A percentile compares a stretch with the other conserved stretches of the same genome.
Conservation (phyloP, 2,329 filamentous ascomycete genomes). For the Alternaria conjuncta region DNA sequence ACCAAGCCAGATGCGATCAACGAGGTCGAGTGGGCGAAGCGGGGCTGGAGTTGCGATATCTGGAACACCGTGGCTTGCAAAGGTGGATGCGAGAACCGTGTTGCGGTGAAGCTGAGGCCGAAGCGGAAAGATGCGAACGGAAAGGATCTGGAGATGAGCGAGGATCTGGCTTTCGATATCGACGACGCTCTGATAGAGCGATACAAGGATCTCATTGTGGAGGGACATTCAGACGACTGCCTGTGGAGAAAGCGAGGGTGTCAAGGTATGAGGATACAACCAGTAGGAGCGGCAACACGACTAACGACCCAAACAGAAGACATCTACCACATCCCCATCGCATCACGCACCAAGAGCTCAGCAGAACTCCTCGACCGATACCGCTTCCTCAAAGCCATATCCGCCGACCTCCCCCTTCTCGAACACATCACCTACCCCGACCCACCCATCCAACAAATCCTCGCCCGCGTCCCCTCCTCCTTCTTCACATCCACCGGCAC, state of each 20-base stretch:
- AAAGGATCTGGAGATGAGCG: constrained; percentile 59
- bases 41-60: constrained; percentile 82
- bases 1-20: constrained; percentile 85
- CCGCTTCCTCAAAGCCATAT: constrained; percentile 45
- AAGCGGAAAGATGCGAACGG: constrained; percentile 58
- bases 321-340: constrained; percentile 65
- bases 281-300: not conserved
- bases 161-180: constrained; percentile 54
- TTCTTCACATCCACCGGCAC: constrained; percentile 28
- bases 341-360: constrained; percentile 45
- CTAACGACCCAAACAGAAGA: constrained; percentile 55
- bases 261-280: constrained; percentile 64
- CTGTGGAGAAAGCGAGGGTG: constrained; percentile 89
- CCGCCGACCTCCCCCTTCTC: constrained; percentile 40
- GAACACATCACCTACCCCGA: constrained; percentile 44
- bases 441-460: constrained; percentile 31
- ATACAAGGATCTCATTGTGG: constrained; percentile 75
- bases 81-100: constrained; percentile 80
- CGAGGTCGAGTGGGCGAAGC: constrained; percentile 93
- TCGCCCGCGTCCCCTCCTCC: constrained; percentile 32
- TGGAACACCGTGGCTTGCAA: constrained; percentile 80
- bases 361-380: constrained; percentile 51
- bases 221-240: constrained; percentile 80
- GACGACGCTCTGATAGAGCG: constrained; percentile 74
- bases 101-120: constrained; percentile 74